Evolutionary conservation across 176 grass and related monocot genomes (phyloP), one percentile per base, ranked within the genome.

Genomic region (Raddia guianensis): DNA sequence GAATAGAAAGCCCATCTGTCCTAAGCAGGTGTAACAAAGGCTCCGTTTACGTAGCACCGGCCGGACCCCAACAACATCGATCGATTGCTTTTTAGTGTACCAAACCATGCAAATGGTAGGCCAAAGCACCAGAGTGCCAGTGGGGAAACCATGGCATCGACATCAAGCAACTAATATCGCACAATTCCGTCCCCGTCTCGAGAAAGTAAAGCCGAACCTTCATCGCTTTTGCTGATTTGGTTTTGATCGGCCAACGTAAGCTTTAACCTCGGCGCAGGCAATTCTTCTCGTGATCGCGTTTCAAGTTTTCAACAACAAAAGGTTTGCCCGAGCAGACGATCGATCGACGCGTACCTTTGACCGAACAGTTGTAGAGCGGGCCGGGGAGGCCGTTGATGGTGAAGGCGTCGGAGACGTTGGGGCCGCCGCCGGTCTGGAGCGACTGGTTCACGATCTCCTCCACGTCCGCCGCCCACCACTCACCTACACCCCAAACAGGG

Each of bases 301-400:
- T 50, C 16, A 34, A 45, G 37, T 15, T 15, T 51, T 50, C 16
- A 34, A 45, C 3, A 50, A 3, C 45, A 12, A 12, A 43, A 48
- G 12, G 34, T 2, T 45, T 5, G 11, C 34, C 34, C 58, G 16
- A 53, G 35, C 72, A 53, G 40, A 14, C 12, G 12, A 27, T 27
- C 12, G 12, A 27, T 27, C 27, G 27, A 50, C 32, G 12, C 19
- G 21, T 71, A 93, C 91, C 91, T 83, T 76, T 40, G 2, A 82
- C 82, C 1, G 91, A 91, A 78, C 88, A 93, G 60, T 79, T 82
- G 82, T 90, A 91, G 53, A 83, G 60, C 57, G 85, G 88, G 6
- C 91, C 91, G 6, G 82, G 82, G 9, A 91, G 82, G 9, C 91
- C 91, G 42, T 93, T 93, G 20, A 93, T 93, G 4, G 91, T 93